These are phyloP conservation scores for Trichoderma reesei DNA, from an alignment of 495 filamentous ascomycete species.

Conservation along the genomic window DNA sequence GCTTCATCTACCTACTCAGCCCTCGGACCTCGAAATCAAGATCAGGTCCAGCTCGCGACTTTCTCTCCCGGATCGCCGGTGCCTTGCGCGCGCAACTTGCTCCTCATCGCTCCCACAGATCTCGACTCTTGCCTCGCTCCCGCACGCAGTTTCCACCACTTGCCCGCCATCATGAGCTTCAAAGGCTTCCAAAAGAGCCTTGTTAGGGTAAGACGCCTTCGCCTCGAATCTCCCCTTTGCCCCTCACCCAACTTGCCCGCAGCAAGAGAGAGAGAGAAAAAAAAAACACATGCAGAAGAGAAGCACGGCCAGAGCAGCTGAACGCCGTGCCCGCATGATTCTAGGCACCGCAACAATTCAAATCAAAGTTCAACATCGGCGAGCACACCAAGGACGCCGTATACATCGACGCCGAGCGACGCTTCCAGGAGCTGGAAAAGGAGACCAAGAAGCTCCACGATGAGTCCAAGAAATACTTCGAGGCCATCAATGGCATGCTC, in stretches of 20 bases:
- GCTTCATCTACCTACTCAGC: not conserved
- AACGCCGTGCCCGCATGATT: not conserved
- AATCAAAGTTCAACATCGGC: constrained; percentile 84
- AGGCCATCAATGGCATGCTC: constrained; percentile 97
- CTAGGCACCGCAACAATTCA: constrained; percentile 85
- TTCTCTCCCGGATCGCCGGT: constrained; percentile 1
- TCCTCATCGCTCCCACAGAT: not conserved
- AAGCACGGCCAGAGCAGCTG: not conserved
- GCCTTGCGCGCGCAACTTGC: not conserved
- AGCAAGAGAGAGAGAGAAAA: constrained; percentile 9
- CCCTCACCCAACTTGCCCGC: constrained; percentile 6
- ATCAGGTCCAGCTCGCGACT: constrained; percentile 1
- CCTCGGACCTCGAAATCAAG: not conserved
- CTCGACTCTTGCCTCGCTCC: not conserved
- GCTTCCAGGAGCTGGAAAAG: constrained; percentile 86
- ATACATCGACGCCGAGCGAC: constrained; percentile 87
- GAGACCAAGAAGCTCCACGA: constrained; percentile 96
- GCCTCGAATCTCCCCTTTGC: constrained; percentile 11
- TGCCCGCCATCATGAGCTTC: constrained; percentile 67
- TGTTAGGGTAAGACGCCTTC: constrained; percentile 50
- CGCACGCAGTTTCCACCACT: not conserved
- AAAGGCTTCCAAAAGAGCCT: constrained; percentile 90
- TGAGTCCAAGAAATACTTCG: constrained; percentile 90
- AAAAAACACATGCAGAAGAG: not conserved
- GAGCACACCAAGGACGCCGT: constrained; percentile 90